Base-by-base conservation (phyloP, 345 rosid species). In the Citrus cavaleriei region DNA sequence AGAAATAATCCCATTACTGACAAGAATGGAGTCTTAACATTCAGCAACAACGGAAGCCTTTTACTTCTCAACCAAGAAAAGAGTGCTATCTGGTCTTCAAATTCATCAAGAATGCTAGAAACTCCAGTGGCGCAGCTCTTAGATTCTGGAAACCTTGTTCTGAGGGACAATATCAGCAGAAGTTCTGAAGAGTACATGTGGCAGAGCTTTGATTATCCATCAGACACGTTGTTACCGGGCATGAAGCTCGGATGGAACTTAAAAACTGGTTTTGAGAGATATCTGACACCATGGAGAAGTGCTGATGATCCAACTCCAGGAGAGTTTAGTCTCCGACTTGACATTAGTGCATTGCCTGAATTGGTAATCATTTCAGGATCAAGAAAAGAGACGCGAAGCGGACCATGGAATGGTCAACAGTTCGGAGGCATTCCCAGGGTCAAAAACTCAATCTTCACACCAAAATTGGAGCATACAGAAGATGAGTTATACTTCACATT, bases 101-200 rank as follows among this genome's bases (percentile, higher is more conserved):
- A 84, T 65, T 60, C 58, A 58, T 83, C 85, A 13, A 49, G 59
- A 28, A 21, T 1, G 0, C 65, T 83, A 4, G 42, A 18, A 14
- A 80, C 81, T 46, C 89, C 87, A 21, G 83, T 80, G 38, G 57
- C 76, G 8, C 87, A 81, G 76, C 72, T 90, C 54, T 59, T 82
- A 35, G 87, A 87, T 10, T 38, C 87, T 6, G 91, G 92, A 40
- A 89, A 90, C 61, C 82, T 90, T 5, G 88, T 90, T 37, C 76
- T 86, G 5, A 78, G 79, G 40, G 87, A 85, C 2, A 51, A 13
- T 35, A 19, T 10, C 40, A 27, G 49, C 65, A 40, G 10, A 5
- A 59, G 42, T 37, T 73, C 66, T 34, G 77, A 63, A 24, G 27
- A 21, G 32, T 71, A 32, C n/a, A 2, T 82, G 32, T 86, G 89